A percentile compares a stretch with the other conserved stretches of the same genome.
Evolutionary conservation across 1,139 yeast species (phyloP).

Genomic region (Scheffersomyces titani): DNA sequence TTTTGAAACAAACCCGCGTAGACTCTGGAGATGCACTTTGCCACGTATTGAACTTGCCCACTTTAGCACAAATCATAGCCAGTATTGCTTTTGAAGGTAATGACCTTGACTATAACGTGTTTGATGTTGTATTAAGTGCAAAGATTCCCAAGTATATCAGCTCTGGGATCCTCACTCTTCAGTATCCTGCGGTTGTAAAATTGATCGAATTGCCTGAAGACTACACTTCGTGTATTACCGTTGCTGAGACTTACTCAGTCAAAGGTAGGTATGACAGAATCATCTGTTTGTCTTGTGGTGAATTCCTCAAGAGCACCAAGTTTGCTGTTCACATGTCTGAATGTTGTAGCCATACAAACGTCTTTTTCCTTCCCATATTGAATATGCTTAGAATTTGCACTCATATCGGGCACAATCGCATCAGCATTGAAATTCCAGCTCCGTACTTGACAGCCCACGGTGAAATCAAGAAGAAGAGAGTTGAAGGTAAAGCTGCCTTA

Average conservation of each 20-base stretch:
- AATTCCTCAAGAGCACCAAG: slow-evolving; percentile 16
- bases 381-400: slow-evolving; percentile 38
- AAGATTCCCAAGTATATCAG: slow-evolving; percentile 26
- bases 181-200: slow-evolving; percentile 41
- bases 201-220: slow-evolving; percentile 42
- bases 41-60: slow-evolving; percentile 20
- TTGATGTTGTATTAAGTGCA: slow-evolving; percentile 26
- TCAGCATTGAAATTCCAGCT: slow-evolving; percentile 44
- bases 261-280: slow-evolving; percentile 24
- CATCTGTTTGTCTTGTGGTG: slow-evolving; percentile 38
- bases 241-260: slow-evolving; percentile 17
- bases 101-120: slow-evolving; percentile 26
- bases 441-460: slow-evolving; percentile 77
- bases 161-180: slow-evolving; percentile 28
- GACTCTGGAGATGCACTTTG: slow-evolving; percentile 25
- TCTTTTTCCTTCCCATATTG: slow-evolving; percentile 45
- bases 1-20: slow-evolving; percentile 17
- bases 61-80: slow-evolving; percentile 18
- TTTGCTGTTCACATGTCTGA: slow-evolving; percentile 23
- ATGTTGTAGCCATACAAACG: slow-evolving; percentile 33
- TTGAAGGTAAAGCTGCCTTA: slow-evolving; percentile 58
- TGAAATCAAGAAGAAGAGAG: slow-evolving; percentile 58
- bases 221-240: slow-evolving; percentile 30
- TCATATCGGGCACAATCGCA: slow-evolving; percentile 29
- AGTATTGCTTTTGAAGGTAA: slow-evolving; percentile 8